These are phyloP conservation scores for Phaeosphaeria sp. DNA, from an alignment of 2,329 filamentous ascomycete species.

Conservation along the genomic window DNA sequence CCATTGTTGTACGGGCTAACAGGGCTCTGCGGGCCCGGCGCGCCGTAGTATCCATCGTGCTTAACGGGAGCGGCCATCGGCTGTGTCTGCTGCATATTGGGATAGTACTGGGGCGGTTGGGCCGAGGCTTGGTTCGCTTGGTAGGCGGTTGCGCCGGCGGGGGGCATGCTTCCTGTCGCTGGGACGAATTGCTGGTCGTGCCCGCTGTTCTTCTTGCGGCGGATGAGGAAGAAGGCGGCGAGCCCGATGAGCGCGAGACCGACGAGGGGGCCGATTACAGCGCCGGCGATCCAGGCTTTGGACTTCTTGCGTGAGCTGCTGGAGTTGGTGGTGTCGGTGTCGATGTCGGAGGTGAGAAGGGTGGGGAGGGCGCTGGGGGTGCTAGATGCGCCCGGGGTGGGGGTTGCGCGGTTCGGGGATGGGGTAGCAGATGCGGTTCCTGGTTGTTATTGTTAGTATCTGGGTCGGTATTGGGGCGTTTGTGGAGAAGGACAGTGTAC, in stretches of 20 bases:
- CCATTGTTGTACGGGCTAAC: conserved; percentile 6
- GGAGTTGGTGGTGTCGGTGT: background rate
- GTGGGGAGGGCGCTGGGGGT: background rate
- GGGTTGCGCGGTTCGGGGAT: background rate
- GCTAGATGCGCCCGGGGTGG: background rate
- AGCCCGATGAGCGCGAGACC: conserved; percentile 33
- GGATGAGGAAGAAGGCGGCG: conserved; percentile 32
- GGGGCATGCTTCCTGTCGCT: conserved; percentile 4
- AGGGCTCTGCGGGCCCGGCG: conserved; percentile 15
- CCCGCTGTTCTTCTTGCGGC: conserved; percentile 30
- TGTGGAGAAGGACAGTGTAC: too few relatives aligned
- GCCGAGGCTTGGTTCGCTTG: conserved; percentile 8
- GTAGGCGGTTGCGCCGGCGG: conserved; percentile 9
- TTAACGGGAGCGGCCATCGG: too few relatives aligned
- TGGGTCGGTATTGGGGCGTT: too few relatives aligned
- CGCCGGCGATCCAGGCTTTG: conserved; percentile 42
- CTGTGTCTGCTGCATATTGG: conserved; percentile 27
- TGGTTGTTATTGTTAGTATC: too few relatives aligned
- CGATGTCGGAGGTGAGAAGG: background rate
- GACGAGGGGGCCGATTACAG: conserved; percentile 31
- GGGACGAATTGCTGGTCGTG: conserved; percentile 2
- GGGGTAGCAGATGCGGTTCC: too few relatives aligned
- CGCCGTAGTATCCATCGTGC: conserved; percentile 21
- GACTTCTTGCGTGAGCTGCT: conserved; percentile 6
- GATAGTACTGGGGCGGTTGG: conserved; percentile 23